Evolutionary conservation across 495 filamentous ascomycete species (phyloP).

Genomic region (Xylaria flabelliformis): DNA sequence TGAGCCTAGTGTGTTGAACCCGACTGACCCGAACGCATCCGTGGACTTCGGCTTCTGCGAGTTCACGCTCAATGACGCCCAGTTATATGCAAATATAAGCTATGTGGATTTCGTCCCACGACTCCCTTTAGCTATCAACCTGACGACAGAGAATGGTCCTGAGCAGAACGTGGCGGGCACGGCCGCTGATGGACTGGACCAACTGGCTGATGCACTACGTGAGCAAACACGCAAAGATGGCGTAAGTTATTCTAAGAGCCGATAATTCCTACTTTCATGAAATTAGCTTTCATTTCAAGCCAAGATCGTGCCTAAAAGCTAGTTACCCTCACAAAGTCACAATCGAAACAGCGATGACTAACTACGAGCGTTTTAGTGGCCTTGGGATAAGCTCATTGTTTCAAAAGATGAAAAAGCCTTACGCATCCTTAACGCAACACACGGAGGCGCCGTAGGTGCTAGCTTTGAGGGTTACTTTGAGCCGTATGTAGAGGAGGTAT

Average conservation of each 20-base stretch:
- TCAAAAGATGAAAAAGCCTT: conserved; percentile 50
- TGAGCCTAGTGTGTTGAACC: conserved; percentile 76
- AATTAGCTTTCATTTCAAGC: background rate
- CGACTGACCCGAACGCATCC: conserved; percentile 68
- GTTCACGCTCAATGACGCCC: conserved; percentile 71
- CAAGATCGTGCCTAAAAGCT: background rate
- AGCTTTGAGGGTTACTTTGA: conserved; percentile 71
- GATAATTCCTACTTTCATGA: background rate
- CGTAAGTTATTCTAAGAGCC: background rate
- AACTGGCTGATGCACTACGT: conserved; percentile 59
- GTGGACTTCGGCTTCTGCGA: conserved; percentile 75
- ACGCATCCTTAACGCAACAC: conserved; percentile 70
- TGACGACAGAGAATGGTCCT: conserved; percentile 57
- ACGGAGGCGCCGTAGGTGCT: conserved; percentile 62
- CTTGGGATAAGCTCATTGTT: conserved; percentile 74
- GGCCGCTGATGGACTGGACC: conserved; percentile 63
- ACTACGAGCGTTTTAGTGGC: conserved; percentile 35
- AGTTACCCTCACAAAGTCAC: background rate
- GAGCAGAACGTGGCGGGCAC: conserved; percentile 68
- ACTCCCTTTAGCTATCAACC: conserved; percentile 68
- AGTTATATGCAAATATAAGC: conserved; percentile 80
- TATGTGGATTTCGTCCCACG: conserved; percentile 76
- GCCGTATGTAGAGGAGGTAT: conserved; percentile 68
- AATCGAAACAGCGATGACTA: background rate
- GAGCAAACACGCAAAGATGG: conserved; percentile 63